These are phyloP conservation scores for Metschnikowia gruessii DNA, from an alignment of 805 yeast species.

Conservation along the genomic window DNA sequence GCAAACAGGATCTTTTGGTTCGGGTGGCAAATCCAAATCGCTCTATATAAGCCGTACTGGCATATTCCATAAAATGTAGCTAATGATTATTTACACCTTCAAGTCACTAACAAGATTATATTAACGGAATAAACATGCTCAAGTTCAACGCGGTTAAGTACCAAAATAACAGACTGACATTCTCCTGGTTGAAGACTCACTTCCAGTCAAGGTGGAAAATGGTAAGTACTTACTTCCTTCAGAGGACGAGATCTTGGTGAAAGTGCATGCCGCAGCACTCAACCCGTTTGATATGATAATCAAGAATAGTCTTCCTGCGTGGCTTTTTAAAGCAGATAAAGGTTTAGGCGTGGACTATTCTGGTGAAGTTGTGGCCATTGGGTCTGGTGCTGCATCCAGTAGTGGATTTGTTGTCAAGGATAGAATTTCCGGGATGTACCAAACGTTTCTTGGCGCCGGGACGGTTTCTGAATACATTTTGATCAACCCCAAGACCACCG, in stretches of 20 bases:
- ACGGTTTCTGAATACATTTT: slow-evolving; percentile 47
- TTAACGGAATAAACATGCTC: slow-evolving; percentile 9
- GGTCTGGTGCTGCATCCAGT: slow-evolving; percentile 22
- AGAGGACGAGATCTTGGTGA: slow-evolving; percentile 26
- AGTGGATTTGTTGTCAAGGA: slow-evolving; percentile 28
- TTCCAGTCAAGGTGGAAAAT: slow-evolving; percentile 12
- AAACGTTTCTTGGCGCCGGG: slow-evolving; percentile 30
- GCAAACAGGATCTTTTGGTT: no score
- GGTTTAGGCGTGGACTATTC: slow-evolving; percentile 35
- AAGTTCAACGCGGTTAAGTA: slow-evolving; percentile 25
- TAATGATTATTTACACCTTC: no score
- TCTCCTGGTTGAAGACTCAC: slow-evolving; percentile 14
- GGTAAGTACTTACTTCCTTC: slow-evolving; percentile 15
- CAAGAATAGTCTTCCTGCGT: slow-evolving; percentile 17
- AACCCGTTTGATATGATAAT: slow-evolving; percentile 34
- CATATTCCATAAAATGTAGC: no score
- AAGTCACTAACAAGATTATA: background rate
- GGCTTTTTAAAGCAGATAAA: slow-evolving; percentile 15
- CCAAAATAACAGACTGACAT: slow-evolving; percentile 14
- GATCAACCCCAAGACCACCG: slow-evolving; percentile 31
- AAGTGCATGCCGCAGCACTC: slow-evolving; percentile 31
- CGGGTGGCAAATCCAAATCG: no score
- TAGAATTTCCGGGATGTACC: slow-evolving; percentile 27
- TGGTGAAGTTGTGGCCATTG: slow-evolving; percentile 34
- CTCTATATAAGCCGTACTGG: no score